Evolutionary conservation across 257 asterid genomes (phyloP).

Genomic region (Solanum neorickii): DNA sequence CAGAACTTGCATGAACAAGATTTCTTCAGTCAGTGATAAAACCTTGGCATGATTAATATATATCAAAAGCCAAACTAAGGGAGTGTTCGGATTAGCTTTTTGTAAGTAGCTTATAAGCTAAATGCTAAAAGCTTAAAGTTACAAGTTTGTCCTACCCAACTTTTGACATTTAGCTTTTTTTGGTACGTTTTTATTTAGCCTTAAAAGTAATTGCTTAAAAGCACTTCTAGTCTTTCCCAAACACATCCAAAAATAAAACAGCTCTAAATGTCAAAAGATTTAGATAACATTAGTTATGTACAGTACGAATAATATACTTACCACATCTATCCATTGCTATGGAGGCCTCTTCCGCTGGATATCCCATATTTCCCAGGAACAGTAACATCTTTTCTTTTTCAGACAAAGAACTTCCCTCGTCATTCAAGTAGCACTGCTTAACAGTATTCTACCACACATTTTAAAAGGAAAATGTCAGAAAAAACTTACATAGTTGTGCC

Average conservation of each 20-base stretch:
- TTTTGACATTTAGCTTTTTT: neutral
- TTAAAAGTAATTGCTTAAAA: neutral
- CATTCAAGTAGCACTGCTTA: conserved; percentile 5
- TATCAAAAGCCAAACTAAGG: neutral
- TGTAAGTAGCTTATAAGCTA: neutral
- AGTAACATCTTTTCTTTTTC: conserved; percentile 13
- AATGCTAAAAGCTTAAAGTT: neutral
- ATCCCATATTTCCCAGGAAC: conserved; percentile 33
- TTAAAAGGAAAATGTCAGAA: neutral
- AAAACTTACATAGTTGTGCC: neutral
- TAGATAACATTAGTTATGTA: neutral
- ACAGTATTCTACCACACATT: neutral
- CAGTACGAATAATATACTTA: neutral
- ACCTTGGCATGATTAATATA: neutral
- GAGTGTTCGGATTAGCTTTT: neutral
- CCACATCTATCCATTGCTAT: conserved; percentile 45
- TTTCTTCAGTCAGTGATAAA: neutral
- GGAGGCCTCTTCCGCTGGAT: conserved; percentile 21
- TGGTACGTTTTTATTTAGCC: neutral
- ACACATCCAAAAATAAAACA: neutral
- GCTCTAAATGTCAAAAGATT: neutral
- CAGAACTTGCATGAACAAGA: neutral
- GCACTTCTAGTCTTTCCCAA: neutral
- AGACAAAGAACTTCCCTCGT: conserved; percentile 3
- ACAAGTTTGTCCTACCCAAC: neutral